A percentile compares a stretch with the other conserved stretches of the same genome.
Evolutionary conservation across 176 grass and related monocot species (phyloP).

Genomic region (Carex parvula): DNA sequence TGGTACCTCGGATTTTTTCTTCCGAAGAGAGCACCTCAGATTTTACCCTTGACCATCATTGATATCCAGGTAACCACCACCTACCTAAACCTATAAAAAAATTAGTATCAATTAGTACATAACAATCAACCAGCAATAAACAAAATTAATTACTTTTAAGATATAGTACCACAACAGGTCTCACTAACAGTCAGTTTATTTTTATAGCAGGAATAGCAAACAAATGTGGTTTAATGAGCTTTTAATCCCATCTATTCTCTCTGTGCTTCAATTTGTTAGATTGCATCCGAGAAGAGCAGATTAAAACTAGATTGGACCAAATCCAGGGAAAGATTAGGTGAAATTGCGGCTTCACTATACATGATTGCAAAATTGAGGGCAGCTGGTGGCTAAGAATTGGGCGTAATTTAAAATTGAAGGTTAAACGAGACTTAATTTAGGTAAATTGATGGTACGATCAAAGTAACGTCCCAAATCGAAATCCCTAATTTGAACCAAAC

Average conservation of each 20-base stretch:
- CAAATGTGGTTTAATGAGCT: background rate
- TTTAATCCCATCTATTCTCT: background rate
- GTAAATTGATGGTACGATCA: background rate
- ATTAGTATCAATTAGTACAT: background rate
- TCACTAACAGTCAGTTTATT: background rate
- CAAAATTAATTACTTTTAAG: background rate
- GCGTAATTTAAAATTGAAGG: background rate
- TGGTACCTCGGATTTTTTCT: background rate
- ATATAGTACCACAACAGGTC: background rate
- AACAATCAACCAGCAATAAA: background rate
- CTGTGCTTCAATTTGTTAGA: background rate
- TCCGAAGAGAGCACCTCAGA: background rate
- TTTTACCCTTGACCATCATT: background rate
- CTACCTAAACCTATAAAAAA: background rate
- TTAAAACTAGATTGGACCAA: background rate
- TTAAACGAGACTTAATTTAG: background rate
- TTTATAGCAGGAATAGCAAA: background rate
- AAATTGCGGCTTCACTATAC: background rate
- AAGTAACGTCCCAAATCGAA: background rate
- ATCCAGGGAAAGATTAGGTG: background rate
- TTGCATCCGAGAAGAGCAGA: no score
- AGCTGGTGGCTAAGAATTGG: background rate
- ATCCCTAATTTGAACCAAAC: background rate
- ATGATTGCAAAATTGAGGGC: background rate
- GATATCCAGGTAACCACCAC: background rate